Evolutionary conservation across 2,329 filamentous ascomycete genomes (phyloP), one percentile per base, ranked within the genome.

Genomic region (Ophiostoma tasmaniense): DNA sequence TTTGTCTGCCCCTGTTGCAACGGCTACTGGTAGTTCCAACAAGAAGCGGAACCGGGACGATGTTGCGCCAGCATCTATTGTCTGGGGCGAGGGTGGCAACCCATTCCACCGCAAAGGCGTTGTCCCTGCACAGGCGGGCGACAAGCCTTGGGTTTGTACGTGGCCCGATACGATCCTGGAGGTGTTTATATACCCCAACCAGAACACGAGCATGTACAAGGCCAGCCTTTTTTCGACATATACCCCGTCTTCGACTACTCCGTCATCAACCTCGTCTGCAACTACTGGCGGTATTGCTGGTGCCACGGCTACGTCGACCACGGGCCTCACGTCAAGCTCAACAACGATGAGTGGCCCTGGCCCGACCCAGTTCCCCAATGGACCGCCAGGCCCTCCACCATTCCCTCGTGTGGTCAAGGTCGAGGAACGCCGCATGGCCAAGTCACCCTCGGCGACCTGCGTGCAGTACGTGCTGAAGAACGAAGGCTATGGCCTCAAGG

Each of bases 101-200:
- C 39, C 69, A 71, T 78, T 79, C 66, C 77, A 80, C 69, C 76
- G 78, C 14, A 82, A 81, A 68, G 76, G 76, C 0, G 68, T 80
- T 20, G 20, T 39, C 10, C 39, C 50, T 22, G 79, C 79, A 0
- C 74, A 79, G 70, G 75, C 76, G 0, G 85, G 85, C 1, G 84
- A 87, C 64, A 82, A 78, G 69, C 82, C 83, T 0, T 88, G 85
- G 85, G 79, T 87, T 28, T 88, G 85, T 74, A 82, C 79, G 1
- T 88, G 85, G 85, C 83, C 84, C 1, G 78, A 81, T 35, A 86
- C 84, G 0, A 78, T 80, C 2, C 77, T 87, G 5, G 84, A 87
- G 67, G 76, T 86, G 3, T 86, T 86, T 72, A 83, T 88, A 55
- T 88, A 86, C 71, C 80, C 84, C 0, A 77, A 78, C 30, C 83